phyloP scores from a whole-genome alignment of 129 eudicot species.

The Flaveria sonorensis region DNA sequence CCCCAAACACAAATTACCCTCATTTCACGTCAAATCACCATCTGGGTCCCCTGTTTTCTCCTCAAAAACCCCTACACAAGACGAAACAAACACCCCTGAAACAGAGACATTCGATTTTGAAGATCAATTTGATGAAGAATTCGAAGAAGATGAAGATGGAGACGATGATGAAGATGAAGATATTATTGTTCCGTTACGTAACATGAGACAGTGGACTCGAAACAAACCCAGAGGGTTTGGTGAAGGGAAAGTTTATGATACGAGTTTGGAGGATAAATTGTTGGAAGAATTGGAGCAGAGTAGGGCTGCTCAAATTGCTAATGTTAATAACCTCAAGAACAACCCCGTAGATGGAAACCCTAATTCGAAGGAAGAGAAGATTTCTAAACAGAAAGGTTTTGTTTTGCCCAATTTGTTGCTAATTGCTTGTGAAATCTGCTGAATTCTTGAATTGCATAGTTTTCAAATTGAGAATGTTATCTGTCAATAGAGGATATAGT shows the following conservation, averaged over 20 bases:
- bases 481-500: neutral
- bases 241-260: slow-evolving; percentile 86
- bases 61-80: slow-evolving; percentile 36
- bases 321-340: slow-evolving; percentile 68
- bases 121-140: slow-evolving; percentile 44
- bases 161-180: slow-evolving; percentile 62
- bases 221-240: slow-evolving; percentile 87
- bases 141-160: slow-evolving; percentile 36
- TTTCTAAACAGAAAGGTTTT: slow-evolving; percentile 52
- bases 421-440: neutral
- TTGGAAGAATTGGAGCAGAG: slow-evolving; percentile 78
- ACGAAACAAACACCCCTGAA: slow-evolving; percentile 14
- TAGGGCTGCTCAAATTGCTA: slow-evolving; percentile 76
- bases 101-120: slow-evolving; percentile 42
- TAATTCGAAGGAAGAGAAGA: slow-evolving; percentile 43
- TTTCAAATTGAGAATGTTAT: neutral
- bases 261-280: slow-evolving; percentile 79
- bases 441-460: neutral
- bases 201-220: slow-evolving; percentile 62
- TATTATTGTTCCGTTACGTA: slow-evolving; percentile 47
- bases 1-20: slow-evolving; percentile 25
- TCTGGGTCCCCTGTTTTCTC: slow-evolving; percentile 44
- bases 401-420: neutral
- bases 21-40: slow-evolving; percentile 35
- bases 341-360: slow-evolving; percentile 32